Evolutionary conservation across 345 rosid species (phyloP), one percentile per base, ranked within the genome.

Genomic region (Anastatica hierochuntica): DNA sequence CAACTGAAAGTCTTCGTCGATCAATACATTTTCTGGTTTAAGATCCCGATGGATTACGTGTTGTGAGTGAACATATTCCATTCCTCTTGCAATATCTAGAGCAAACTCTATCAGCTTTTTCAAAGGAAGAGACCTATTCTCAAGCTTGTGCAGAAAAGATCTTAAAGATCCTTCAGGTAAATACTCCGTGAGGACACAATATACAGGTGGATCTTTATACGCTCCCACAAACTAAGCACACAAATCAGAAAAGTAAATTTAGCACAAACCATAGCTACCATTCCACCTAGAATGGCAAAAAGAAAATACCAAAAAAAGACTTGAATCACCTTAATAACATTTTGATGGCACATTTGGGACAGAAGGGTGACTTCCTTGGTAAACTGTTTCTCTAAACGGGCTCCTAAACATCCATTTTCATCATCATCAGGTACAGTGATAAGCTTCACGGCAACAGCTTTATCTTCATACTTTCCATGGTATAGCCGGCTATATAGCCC

Each of bases 11-110:
- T 88, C 79, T 68, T 76, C 67, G 41, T 85, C 78, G 4, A 88
- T 76, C 31, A 94, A 84, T 50, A 94, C 59, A 49, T 94, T 94
- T 60, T 94, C 99, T 0, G 99, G 99, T 72, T 94, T 94, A 63
- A 94, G 95, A 75, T 94, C 99, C 7, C 99, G 85, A 57, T 94
- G 99, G 52, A 88, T 85, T 65, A 94, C 60, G 46, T 79, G 90
- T 36, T 74, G 84, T 26, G 95, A 85, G 63, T 94, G 99, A 36
- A 94, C 79, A 56, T 81, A 94, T 39, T 85, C 92, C 97, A 94
- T 85, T 48, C 95, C 99, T 18, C 66, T 83, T 41, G 98, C 95
- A 61, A 92, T 70, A 48, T 88, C 97, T 13, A 85, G 71, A 55
- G 89, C 89, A 59, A 83, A 62, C 13, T 74, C 67, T 48, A 81